A percentile compares a stretch with the other conserved stretches of the same genome.
These are phyloP conservation scores for Neurospora sp. DNA, from an alignment of 495 filamentous ascomycete species.

Conservation along the genomic window DNA sequence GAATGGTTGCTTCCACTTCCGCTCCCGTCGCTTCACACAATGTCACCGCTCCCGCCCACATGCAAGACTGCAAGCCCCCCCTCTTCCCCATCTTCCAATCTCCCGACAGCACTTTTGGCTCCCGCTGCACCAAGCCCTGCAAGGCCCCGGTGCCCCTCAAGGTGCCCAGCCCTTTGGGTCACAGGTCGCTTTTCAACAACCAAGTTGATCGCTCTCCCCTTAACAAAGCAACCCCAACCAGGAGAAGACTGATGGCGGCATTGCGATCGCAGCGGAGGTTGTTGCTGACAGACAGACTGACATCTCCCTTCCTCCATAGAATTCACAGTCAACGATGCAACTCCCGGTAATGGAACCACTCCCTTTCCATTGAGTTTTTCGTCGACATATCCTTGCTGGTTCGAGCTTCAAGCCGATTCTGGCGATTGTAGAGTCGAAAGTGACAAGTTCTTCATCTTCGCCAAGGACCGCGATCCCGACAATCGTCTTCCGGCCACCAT, in stretches of 20 bases:
- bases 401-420: constrained; percentile 9
- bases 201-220: not conserved
- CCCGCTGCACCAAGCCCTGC: not conserved
- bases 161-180: not conserved
- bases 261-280: not conserved
- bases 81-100: not conserved
- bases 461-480: constrained; percentile 1
- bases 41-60: not conserved
- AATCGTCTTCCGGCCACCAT: constrained; percentile 4
- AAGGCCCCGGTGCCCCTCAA: not conserved
- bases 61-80: not conserved
- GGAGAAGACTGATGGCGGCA: not conserved
- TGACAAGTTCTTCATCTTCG: constrained; percentile 6
- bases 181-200: not conserved
- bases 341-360: constrained; percentile 11
- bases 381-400: constrained; percentile 21
- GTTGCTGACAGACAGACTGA: constrained; percentile 13
- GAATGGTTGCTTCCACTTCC: not conserved
- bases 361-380: constrained; percentile 15
- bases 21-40: not conserved
- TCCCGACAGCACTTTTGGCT: not conserved
- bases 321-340: constrained; percentile 10
- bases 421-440: constrained; percentile 14
- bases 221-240: not conserved
- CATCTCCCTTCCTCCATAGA: constrained; percentile 7